Evolutionary conservation across 192 early-diverging fungal genomes (phyloP), one percentile per base, ranked within the genome.

Genomic region (Mortierella hygrophila): DNA sequence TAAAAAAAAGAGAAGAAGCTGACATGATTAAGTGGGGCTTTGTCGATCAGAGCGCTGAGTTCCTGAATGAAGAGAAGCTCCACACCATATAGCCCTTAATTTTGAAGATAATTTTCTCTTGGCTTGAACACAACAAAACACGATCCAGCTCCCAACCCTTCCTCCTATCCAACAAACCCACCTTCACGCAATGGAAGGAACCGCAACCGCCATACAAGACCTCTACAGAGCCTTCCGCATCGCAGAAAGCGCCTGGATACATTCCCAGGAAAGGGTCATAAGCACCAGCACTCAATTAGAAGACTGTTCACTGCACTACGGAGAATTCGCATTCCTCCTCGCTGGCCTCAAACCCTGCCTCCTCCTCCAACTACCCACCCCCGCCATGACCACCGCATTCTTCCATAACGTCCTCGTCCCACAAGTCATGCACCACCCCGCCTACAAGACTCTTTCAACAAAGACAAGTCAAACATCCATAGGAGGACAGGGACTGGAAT

Each of bases 221-320:
- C 35, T 79, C n/a, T 57, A 54, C 52, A 40, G 0, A 23, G 18
- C 42, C 16, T 79, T 72, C 18, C 42, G 69, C 18, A 26, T 40
- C 70, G 69, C 77, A 57, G 83, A 85, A 42, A 41, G 49, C 40
- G 38, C 69, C 13, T 81, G 84, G 84, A 73, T 78, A 44, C n/a
- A 78, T 1, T 38, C 60, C 29, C 9, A 49, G 26, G 29, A 15
- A 69, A 10, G 20, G 15, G 0, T 1, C 52, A 49, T 42, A 26
- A 47, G 5, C n/a, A 20, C 15, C 55, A 3, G 20, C 70, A 52
- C 20, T 60, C 26, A 10, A 1, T n/a, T 81, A 11, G 70, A 86
- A 63, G 75, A 81, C 1, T 86, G 79, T 72, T 86, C 84, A 9
- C 42, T 86, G 5, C 84, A 86, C 65, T 86, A 77, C 26, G 84